Evolutionary conservation across 148 eudicot species (phyloP), one percentile per base, ranked within the genome.

Genomic region (Camellia granthamiana): DNA sequence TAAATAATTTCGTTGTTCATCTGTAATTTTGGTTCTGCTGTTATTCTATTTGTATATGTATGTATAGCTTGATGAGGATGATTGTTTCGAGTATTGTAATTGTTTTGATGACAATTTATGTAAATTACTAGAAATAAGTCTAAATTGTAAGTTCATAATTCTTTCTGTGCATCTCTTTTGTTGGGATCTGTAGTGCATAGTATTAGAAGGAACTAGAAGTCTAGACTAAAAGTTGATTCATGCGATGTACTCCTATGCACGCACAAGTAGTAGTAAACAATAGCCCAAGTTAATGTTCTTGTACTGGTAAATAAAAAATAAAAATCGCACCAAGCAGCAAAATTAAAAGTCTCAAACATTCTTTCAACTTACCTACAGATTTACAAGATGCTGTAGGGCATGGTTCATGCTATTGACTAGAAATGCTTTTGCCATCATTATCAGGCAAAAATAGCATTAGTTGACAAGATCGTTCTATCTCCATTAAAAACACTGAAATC

Each of bases 1-100:
- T 59, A 43, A 41, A 43, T 58, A 52, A 9, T 8, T 42, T 59
- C 49, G 59, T 7, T 18, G 52, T 75, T 75, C 51, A 75, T 38
- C 62, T 30, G 46, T 19, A 59, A 58, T 30, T 30, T 61, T 15
- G 54, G 9, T 47, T 14, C 18, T 79, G 44, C 69, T 72, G 52
- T 65, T 73, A 65, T 16, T 30, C 41, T 8, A 41, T 65, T 77
- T 66, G 79, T 63, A 63, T 63, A 46, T 63, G 72, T 58, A 42
- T 55, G 74, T 66, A 65, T 74, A 65, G 67, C 55, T 74, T 74
- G 74, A 74, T 74, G 72, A 8, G 38, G 58, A 62, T 62, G 64
- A 67, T 76, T 43, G 69, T 44, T 12, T 43, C 42, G 3, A 75
- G 54, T 75, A 23, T 6, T 21, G 58, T 61, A 61, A 44, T 46